phyloP scores from a whole-genome alignment of 225 moss, liverwort and hornwort species.

The Physcomitrium patens region DNA sequence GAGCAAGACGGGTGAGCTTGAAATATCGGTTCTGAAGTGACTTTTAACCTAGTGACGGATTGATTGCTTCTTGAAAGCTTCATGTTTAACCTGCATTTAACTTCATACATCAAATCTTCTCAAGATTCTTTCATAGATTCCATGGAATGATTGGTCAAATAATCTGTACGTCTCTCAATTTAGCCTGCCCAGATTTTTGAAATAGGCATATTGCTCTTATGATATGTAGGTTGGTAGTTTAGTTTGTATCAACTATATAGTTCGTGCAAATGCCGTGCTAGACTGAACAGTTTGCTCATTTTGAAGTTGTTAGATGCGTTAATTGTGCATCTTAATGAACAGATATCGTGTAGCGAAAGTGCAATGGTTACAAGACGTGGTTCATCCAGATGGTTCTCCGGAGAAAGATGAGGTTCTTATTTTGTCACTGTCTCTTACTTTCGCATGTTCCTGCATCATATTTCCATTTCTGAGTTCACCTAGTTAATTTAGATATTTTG shows the following conservation, averaged over 20 bases:
- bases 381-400: slow-evolving; percentile 55
- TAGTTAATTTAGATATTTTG: background rate
- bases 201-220: background rate
- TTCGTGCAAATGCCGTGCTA: background rate
- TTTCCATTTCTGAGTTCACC: background rate
- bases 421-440: slow-evolving; percentile 7
- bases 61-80: background rate
- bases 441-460: background rate
- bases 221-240: slow-evolving; percentile 12
- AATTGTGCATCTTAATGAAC: slow-evolving; percentile 6
- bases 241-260: background rate
- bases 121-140: background rate
- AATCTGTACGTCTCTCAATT: too few species aligned
- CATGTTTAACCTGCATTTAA: background rate
- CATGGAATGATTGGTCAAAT: too few species aligned
- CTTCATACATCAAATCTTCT: background rate
- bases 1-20: slow-evolving; percentile 88
- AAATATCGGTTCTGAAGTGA: background rate
- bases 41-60: background rate
- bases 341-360: slow-evolving; percentile 92
- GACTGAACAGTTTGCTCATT: slow-evolving; percentile 19
- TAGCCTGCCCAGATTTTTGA: background rate
- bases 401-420: slow-evolving; percentile 69
- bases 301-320: slow-evolving; percentile 8
- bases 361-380: slow-evolving; percentile 78